Evolutionary conservation across 192 early-diverging fungal species (phyloP).

Genomic region (Geranomyces variabilis): DNA sequence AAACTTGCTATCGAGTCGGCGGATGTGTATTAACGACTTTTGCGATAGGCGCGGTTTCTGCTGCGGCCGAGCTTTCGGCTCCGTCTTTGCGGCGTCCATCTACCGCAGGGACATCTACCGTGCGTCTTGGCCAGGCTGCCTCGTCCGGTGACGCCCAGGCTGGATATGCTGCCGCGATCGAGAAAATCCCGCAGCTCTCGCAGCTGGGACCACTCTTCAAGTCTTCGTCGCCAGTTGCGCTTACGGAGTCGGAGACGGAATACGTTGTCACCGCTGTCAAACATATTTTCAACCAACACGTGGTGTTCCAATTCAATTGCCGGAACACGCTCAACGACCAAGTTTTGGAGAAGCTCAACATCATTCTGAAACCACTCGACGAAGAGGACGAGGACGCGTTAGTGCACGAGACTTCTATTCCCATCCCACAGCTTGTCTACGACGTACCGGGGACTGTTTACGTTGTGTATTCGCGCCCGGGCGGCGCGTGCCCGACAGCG

Average conservation of each 20-base stretch:
- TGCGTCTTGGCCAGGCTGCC: neutral
- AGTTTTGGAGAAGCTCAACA: conserved; percentile 85
- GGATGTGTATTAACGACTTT: neutral
- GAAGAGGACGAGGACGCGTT: conserved; percentile 57
- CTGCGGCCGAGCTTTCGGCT: conserved; percentile 38
- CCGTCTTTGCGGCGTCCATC: conserved; percentile 14
- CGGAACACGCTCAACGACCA: conserved; percentile 94
- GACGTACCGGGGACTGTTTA: conserved; percentile 79
- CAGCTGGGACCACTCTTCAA: conserved; percentile 86
- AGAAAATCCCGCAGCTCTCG: conserved; percentile 80
- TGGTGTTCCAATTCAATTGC: conserved; percentile 96
- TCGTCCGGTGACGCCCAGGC: conserved; percentile 64
- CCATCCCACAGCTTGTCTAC: conserved; percentile 74
- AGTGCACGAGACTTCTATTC: conserved; percentile 73
- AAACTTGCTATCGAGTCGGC: neutral
- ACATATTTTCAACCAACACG: conserved; percentile 86
- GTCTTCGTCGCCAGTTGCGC: conserved; percentile 71
- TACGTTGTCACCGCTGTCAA: conserved; percentile 91
- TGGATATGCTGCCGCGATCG: conserved; percentile 75
- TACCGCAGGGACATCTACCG: neutral
- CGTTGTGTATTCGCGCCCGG: conserved; percentile 78
- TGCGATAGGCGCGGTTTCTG: conserved; percentile 41
- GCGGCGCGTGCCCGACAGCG: conserved; percentile 59
- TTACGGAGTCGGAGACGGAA: conserved; percentile 95
- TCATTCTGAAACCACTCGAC: conserved; percentile 76